Conservation (phyloP, 2,329 filamentous ascomycete species). For the Bipolaris gigantea region DNA sequence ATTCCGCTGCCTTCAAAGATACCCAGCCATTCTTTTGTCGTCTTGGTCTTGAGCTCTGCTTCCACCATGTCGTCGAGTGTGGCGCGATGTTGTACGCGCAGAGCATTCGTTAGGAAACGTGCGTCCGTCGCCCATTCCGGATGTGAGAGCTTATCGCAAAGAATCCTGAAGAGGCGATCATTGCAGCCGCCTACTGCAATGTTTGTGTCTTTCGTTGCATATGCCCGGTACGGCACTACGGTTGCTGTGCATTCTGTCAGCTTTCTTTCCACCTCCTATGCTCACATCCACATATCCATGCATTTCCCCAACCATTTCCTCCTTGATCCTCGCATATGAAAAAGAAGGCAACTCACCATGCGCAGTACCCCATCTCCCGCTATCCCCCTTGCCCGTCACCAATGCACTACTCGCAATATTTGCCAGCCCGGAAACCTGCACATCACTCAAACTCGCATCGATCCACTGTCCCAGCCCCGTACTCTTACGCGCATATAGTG, state of each 20-base stretch:
- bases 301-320: background rate
- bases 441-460: slow-evolving; percentile 87
- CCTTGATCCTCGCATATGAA: background rate
- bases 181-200: slow-evolving; percentile 66
- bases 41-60: slow-evolving; percentile 69
- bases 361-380: slow-evolving; percentile 90
- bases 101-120: slow-evolving; percentile 61
- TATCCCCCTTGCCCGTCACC: slow-evolving; percentile 82
- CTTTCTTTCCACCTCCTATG: background rate
- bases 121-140: slow-evolving; percentile 61
- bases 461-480: slow-evolving; percentile 87
- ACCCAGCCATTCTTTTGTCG: slow-evolving; percentile 84
- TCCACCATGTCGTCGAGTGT: slow-evolving; percentile 80
- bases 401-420: slow-evolving; percentile 92
- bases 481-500: slow-evolving; percentile 71
- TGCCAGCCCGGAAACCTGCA: slow-evolving; percentile 85
- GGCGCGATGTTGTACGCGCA: slow-evolving; percentile 67
- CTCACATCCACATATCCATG: background rate
- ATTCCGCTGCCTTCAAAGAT: slow-evolving; percentile 87
- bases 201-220: slow-evolving; percentile 63
- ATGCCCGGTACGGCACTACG: slow-evolving; percentile 92
- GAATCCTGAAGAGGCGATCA: slow-evolving; percentile 61
- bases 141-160: slow-evolving; percentile 60
- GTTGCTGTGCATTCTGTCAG: slow-evolving; percentile 58
- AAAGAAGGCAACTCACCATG: slow-evolving; percentile 65